A percentile compares a stretch with the other conserved stretches of the same genome.
phyloP scores from a whole-genome alignment of 331 rosid genomes.

The Telfairia occidentalis region DNA sequence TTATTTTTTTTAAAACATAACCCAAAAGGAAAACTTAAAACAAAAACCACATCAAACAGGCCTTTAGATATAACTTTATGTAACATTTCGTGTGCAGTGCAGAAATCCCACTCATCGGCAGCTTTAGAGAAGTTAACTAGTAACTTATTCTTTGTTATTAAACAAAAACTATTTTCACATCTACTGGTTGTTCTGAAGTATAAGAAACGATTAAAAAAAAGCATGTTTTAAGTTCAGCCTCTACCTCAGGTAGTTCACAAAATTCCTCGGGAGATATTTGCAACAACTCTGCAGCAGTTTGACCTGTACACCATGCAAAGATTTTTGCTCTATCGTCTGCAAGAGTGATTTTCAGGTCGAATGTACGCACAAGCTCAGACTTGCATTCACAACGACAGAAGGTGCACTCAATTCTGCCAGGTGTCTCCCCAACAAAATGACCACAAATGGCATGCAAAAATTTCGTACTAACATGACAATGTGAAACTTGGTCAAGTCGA shows the following conservation, averaged over 20 bases:
- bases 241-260: slow-evolving; percentile 78
- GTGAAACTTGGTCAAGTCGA: slow-evolving; percentile 51
- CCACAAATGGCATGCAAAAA: slow-evolving; percentile 67
- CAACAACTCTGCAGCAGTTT: slow-evolving; percentile 77
- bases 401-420: slow-evolving; percentile 45
- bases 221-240: background rate
- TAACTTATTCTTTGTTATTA: background rate
- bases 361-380: slow-evolving; percentile 40
- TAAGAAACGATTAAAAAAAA: background rate
- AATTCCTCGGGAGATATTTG: slow-evolving; percentile 88
- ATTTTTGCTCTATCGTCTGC: slow-evolving; percentile 62
- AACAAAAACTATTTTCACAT: background rate
- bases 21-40: background rate
- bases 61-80: background rate
- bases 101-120: background rate
- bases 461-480: slow-evolving; percentile 50
- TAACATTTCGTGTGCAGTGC: background rate
- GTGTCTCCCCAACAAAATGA: slow-evolving; percentile 45
- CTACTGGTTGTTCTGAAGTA: background rate
- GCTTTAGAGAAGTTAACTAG: background rate
- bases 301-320: slow-evolving; percentile 82
- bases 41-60: background rate
- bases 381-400: slow-evolving; percentile 47
- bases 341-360: slow-evolving; percentile 68
- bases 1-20: too few relatives aligned